phyloP scores from a whole-genome alignment of 306 rosid genomes.

The Dryas alaskensis region DNA sequence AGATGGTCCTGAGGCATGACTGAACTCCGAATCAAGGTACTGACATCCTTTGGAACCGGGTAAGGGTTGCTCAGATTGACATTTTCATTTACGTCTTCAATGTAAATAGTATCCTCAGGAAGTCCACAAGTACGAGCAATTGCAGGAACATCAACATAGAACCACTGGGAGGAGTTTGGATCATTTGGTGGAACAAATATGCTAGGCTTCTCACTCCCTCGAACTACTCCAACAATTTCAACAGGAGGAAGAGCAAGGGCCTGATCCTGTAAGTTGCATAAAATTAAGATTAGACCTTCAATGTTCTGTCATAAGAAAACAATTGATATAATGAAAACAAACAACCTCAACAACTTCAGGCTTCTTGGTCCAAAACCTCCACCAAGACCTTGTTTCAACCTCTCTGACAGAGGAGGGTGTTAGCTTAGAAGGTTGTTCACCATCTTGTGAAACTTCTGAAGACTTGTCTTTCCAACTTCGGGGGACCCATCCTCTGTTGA shows the following conservation, averaged over 20 bases:
- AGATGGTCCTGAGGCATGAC: slow-evolving; percentile 95
- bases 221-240: slow-evolving; percentile 76
- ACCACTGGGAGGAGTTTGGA: slow-evolving; percentile 78
- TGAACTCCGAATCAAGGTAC: slow-evolving; percentile 70
- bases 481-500: slow-evolving; percentile 98
- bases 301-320: slow-evolving; percentile 19
- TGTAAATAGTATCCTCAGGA: slow-evolving; percentile 61
- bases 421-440: slow-evolving; percentile 32
- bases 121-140: slow-evolving; percentile 65
- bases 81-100: slow-evolving; percentile 72
- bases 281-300: slow-evolving; percentile 21
- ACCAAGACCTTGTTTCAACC: slow-evolving; percentile 62
- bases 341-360: slow-evolving; percentile 52
- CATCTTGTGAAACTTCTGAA: slow-evolving; percentile 38
- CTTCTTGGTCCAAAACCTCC: slow-evolving; percentile 74
- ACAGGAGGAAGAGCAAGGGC: slow-evolving; percentile 39
- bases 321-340: slow-evolving; percentile 13
- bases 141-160: slow-evolving; percentile 88
- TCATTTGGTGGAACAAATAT: slow-evolving; percentile 95
- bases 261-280: slow-evolving; percentile 49
- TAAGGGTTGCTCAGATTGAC: slow-evolving; percentile 81
- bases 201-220: slow-evolving; percentile 92
- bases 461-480: slow-evolving; percentile 78
- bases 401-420: slow-evolving; percentile 37
- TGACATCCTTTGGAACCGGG: slow-evolving; percentile 82